phyloP scores from a whole-genome alignment of 768 basidiomycete species.

The Flagelloscypha sp. region DNA sequence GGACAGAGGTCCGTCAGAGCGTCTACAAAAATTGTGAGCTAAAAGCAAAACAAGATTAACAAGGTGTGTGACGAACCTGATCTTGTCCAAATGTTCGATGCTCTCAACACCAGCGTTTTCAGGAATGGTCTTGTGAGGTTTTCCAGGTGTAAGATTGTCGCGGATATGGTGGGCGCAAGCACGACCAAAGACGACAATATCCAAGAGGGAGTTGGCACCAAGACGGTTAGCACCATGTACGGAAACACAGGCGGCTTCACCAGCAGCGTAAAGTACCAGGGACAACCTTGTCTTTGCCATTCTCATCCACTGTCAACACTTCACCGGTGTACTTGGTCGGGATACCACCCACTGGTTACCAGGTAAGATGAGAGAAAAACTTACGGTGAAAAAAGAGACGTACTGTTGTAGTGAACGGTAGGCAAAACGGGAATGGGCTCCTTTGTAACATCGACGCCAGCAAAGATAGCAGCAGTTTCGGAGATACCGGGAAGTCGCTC shows the following conservation, averaged over 20 bases:
- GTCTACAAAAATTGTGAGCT: constrained; percentile 31
- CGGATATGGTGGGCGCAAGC: constrained; percentile 98
- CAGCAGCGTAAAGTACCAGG: constrained; percentile 97
- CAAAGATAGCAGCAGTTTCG: constrained; percentile 97
- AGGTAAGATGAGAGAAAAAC: constrained; percentile 11
- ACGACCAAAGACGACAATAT: constrained; percentile 98
- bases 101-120: constrained; percentile 79
- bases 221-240: constrained; percentile 99
- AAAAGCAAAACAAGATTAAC: neutral
- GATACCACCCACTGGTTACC: constrained; percentile 88
- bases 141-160: constrained; percentile 82
- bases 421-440: constrained; percentile 98
- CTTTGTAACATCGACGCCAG: constrained; percentile 98
- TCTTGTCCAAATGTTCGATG: constrained; percentile 83
- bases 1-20: constrained; percentile 68
- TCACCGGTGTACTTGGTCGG: constrained; percentile 98
- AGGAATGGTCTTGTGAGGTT: constrained; percentile 81
- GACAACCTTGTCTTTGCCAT: constrained; percentile 89
- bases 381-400: constrained; percentile 21
- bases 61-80: constrained; percentile 38
- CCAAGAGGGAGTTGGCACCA: constrained; percentile 96
- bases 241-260: constrained; percentile 97
- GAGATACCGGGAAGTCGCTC: constrained; percentile 98
- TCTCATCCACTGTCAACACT: constrained; percentile 78
- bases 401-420: constrained; percentile 98